Evolutionary conservation across 2,329 filamentous ascomycete genomes (phyloP), one percentile per base, ranked within the genome.

Genomic region (Fusarium decemcellulare): DNA sequence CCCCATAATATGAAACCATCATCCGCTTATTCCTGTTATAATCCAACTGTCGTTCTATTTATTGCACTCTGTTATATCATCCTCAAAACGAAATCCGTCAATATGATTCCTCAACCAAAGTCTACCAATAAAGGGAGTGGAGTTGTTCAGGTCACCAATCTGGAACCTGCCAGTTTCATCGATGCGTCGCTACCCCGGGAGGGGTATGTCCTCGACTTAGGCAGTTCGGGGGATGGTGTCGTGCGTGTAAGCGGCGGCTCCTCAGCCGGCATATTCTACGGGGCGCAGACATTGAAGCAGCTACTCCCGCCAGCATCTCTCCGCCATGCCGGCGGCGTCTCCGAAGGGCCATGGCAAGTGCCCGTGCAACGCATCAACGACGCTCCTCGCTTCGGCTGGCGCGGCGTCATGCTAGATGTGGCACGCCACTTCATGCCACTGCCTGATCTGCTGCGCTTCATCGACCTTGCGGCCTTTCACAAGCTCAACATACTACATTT

Each of bases 391-490:
- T 61, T 69, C 27, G 48, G 37, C 55, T 71, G 68, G 68, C 65
- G 68, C 27, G 68, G 68, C 36, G 59, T 64, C 56, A 66, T 71
- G 68, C 57, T 71, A n/a, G 68, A 71, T 56, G 63, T 66, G 12
- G 68, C 68, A 3, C 65, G 68, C 15, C 68, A 71, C 37, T 71
- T 68, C 46, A 71, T 71, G 65, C 68, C 68, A 16, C 42, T 71
- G 5, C 39, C 62, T 30, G 68, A 71, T 32, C 51, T 71, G 12
- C 54, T 71, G 14, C 68, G 59, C 16, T 67, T 71, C 40, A 66
- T 71, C 37, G 68, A 71, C 32, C 47, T 61, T 10, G 36, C 58
- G 5, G 63, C 66, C 8, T 53, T 63, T 16, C 66, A 69, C 63
- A 69, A 69, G 50, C 36, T 69, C 63, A 69, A 68, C 29, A 36